phyloP scores from a whole-genome alignment of 2,329 filamentous ascomycete species.

The Fusarium coffeatum region DNA sequence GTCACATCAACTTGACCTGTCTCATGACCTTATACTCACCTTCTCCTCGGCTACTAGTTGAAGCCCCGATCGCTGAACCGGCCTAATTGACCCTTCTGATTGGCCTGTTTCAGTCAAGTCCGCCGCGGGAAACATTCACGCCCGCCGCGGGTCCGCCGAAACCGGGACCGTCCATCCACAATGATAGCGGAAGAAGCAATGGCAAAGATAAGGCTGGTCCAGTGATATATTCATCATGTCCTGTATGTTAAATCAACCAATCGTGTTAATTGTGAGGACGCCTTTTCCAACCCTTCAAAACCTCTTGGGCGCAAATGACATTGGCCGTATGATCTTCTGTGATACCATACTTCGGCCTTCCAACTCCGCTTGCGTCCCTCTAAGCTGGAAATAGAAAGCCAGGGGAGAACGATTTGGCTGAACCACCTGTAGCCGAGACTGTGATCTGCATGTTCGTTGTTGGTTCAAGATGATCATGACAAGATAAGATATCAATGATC shows the following conservation, averaged over 20 bases:
- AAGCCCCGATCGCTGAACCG: constrained; percentile 28
- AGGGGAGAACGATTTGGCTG: constrained; percentile 12
- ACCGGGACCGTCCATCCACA: constrained; percentile 4
- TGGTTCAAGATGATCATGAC: background rate
- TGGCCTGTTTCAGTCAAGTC: background rate
- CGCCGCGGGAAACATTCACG: background rate
- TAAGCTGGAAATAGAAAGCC: constrained; percentile 31
- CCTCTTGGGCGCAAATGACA: constrained; percentile 31
- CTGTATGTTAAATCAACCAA: constrained; percentile 7
- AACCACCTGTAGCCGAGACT: constrained; percentile 7
- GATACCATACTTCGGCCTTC: constrained; percentile 18
- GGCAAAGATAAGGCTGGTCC: constrained; percentile 17
- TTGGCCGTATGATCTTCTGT: constrained; percentile 9
- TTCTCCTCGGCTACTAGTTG: constrained; percentile 22
- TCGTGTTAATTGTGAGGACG: background rate
- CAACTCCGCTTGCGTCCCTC: constrained; percentile 8
- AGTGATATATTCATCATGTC: background rate
- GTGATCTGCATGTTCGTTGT: background rate
- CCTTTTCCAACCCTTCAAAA: constrained; percentile 3
- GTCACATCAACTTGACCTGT: constrained; percentile 12
- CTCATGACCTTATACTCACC: constrained; percentile 12
- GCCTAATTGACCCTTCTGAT: constrained; percentile 16
- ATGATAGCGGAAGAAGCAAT: background rate
- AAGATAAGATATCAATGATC: background rate
- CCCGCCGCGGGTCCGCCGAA: constrained; percentile 14